Percentiles rank a stretch among this genome's conserved stretches.
Conservation (phyloP, 371 early-diverging fungal genomes). For the Coemansia sp. region DNA sequence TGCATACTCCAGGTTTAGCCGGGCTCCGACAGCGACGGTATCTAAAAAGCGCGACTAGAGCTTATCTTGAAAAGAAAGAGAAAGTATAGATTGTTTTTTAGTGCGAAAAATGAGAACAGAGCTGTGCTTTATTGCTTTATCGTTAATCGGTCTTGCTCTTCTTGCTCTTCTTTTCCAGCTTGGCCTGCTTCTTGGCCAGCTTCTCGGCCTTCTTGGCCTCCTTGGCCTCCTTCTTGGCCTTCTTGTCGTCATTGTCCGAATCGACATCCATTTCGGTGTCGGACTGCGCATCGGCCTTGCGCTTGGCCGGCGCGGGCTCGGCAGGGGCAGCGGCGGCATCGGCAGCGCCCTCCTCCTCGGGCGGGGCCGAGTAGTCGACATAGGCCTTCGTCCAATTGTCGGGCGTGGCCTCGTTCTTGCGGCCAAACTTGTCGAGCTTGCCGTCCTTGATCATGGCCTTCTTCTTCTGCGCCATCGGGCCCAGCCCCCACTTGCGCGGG, state of each 20-base stretch:
- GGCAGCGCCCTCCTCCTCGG: slow-evolving; percentile 20
- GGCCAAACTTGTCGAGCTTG: slow-evolving; percentile 95
- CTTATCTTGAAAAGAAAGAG: not conserved
- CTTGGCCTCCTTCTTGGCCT: slow-evolving; percentile 51
- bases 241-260: slow-evolving; percentile 41
- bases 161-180: slow-evolving; percentile 52
- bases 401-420: slow-evolving; percentile 83
- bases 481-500: slow-evolving; percentile 97
- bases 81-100: too few species aligned
- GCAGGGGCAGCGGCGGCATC: slow-evolving; percentile 31
- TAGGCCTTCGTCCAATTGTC: slow-evolving; percentile 70
- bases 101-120: not conserved
- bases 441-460: slow-evolving; percentile 96
- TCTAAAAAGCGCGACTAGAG: slow-evolving; percentile 3
- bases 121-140: not conserved
- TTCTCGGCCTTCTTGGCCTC: slow-evolving; percentile 55
- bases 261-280: slow-evolving; percentile 53
- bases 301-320: slow-evolving; percentile 33
- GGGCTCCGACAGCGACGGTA: not conserved
- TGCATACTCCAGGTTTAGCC: slow-evolving; percentile 59
- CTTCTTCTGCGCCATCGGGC: slow-evolving; percentile 93
- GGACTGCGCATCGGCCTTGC: slow-evolving; percentile 48
- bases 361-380: slow-evolving; percentile 65
- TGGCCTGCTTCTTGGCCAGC: slow-evolving; percentile 58
- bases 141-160: slow-evolving; percentile 8